Evolutionary conservation across 2,329 filamentous ascomycete genomes (phyloP).

Genomic region (Fusarium compactum): DNA sequence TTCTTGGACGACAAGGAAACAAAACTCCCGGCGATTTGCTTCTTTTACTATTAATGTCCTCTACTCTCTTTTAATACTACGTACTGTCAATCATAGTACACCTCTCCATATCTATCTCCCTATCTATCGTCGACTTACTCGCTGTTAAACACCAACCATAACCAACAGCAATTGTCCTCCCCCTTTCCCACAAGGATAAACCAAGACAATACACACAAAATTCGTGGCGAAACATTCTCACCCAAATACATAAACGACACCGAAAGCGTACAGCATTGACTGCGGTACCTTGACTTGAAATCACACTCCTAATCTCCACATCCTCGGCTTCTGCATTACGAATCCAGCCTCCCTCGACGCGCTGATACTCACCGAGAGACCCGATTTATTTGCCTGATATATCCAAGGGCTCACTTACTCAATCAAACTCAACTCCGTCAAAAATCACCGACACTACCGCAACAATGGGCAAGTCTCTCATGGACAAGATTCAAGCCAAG

Average conservation of each 20-base stretch:
- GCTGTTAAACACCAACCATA: slow-evolving; percentile 16
- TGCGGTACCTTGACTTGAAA: slow-evolving; percentile 31
- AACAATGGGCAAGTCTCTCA: slow-evolving; percentile 63
- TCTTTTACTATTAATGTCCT: slow-evolving; percentile 39
- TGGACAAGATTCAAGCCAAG: slow-evolving; percentile 74
- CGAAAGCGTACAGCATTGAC: slow-evolving; percentile 41
- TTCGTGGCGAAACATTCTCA: slow-evolving; percentile 31
- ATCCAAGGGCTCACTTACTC: slow-evolving; percentile 6
- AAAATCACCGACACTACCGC: slow-evolving; percentile 28
- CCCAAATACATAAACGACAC: slow-evolving; percentile 13
- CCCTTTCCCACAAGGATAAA: slow-evolving; percentile 32
- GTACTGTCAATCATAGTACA: background rate
- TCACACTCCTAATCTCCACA: slow-evolving; percentile 34
- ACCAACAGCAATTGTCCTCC: slow-evolving; percentile 22
- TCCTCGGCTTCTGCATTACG: slow-evolving; percentile 27
- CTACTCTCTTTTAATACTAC: slow-evolving; percentile 43
- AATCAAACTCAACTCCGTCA: slow-evolving; percentile 1
- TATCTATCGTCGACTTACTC: background rate
- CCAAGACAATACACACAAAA: slow-evolving; percentile 24
- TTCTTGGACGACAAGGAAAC: slow-evolving; percentile 48
- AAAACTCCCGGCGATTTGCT: slow-evolving; percentile 46
- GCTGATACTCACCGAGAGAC: slow-evolving; percentile 25
- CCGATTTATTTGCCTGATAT: slow-evolving; percentile 19
- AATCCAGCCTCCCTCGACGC: slow-evolving; percentile 33
- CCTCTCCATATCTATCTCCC: background rate